Base-by-base conservation (phyloP, 306 rosid genomes). In the Arachis stenosperma region DNA sequence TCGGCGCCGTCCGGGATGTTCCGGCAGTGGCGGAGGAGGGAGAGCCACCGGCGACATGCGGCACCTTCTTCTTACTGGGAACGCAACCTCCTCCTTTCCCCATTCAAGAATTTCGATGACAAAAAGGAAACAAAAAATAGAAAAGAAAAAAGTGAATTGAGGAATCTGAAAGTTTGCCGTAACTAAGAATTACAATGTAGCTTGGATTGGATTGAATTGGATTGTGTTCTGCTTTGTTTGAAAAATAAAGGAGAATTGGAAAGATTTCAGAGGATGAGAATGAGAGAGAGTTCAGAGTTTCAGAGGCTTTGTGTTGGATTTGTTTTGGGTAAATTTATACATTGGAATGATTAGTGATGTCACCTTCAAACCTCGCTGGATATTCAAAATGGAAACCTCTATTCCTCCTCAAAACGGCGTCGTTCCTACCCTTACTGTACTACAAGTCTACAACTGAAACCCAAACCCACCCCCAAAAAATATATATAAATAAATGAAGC, bases 31-130 rank as follows among this genome's bases (percentile, higher is more conserved):
- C 57, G 9, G 57, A 52, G 57, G 57, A 0, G 27, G 29, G 76
- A 40, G 74, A 6, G 36, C 86, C 84, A 4, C 14, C 83, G 42
- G 75, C 37, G 67, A 46, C 85, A 9, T 36, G 61, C n/a, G 81
- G 88, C 2, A 59, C 63, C 76, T 69, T 89, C 83, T 88, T 89
- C 91, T 91, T 94, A 89, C 97, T 94, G 13, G 95, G 96, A 69
- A 94, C 85, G 71, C 99, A 94, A 51, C 99, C 99, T 39, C 84
- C 90, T 69, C 99, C 97, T 81, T 94, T 94, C 47, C 97, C 97
- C 99, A 94, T 91, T 91, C 43, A 17, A 65, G 59, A 84, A 73
- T 17, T 14, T 6, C 6, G 55, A 65, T 58, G 8, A n/a, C 6
- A 14, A 50, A 3, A 2, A n/a, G 15, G 13, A 50, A 11, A 52